These are phyloP conservation scores for Cochlearia excelsa DNA, from an alignment of 345 rosid genomes.

Conservation along the genomic window DNA sequence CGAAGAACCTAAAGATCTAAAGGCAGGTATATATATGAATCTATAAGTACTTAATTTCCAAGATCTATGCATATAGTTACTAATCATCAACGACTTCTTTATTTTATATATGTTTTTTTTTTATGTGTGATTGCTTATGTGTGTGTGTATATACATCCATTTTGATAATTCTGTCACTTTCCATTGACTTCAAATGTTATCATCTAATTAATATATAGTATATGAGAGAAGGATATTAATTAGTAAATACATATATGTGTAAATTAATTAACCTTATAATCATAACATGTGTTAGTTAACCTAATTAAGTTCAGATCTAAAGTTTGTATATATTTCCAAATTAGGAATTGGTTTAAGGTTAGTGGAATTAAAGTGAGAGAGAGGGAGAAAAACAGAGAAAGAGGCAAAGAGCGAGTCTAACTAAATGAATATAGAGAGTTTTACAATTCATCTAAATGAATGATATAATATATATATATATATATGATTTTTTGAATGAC, in stretches of 20 bases:
- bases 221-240: not conserved
- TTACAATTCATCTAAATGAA: too few relatives aligned
- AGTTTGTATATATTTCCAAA: slow-evolving; percentile 3
- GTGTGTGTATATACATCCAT: slow-evolving; percentile 2
- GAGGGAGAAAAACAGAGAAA: not conserved
- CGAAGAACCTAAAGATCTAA: slow-evolving; percentile 32
- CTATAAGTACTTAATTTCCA: slow-evolving; percentile 12
- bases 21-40: slow-evolving; percentile 27
- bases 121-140: not conserved
- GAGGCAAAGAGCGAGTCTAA: slow-evolving; percentile 1
- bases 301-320: slow-evolving; percentile 28
- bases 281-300: slow-evolving; percentile 15
- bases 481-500: too few relatives aligned
- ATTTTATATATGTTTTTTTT: not conserved
- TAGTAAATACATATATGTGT: not conserved
- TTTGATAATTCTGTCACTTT: slow-evolving; percentile 21
- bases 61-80: slow-evolving; percentile 6
- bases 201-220: slow-evolving; percentile 1
- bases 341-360: slow-evolving; percentile 18
- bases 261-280: slow-evolving; percentile 7
- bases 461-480: too few relatives aligned
- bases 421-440: not conserved
- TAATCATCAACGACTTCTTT: slow-evolving; percentile 4
- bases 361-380: not conserved
- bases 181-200: slow-evolving; percentile 16